A percentile compares a stretch with the other conserved stretches of the same genome.
Conservation (phyloP, 257 asterid genomes). For the Mentha longifolia region DNA sequence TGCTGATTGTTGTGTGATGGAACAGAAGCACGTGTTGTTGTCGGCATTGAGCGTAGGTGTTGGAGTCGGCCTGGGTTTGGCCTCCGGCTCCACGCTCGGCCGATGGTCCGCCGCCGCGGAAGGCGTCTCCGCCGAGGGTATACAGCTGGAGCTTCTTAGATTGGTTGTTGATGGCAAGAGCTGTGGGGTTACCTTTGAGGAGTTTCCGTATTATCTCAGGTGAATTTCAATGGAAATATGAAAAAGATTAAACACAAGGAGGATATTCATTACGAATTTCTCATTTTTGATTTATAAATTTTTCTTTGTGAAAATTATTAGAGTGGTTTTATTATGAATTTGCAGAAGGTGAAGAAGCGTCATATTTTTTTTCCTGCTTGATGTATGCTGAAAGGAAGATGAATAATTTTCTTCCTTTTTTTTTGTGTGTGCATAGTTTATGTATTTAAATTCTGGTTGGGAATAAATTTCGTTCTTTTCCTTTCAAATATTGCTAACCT, state of each 20-base stretch:
- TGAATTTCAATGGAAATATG: constrained; percentile 32
- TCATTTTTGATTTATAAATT: neutral
- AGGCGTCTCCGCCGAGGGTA: constrained; percentile 62
- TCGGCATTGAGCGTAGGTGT: constrained; percentile 97
- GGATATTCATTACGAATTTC: constrained; percentile 6
- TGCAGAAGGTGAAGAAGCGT: too few relatives aligned
- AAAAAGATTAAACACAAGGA: neutral
- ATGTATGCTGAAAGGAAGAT: neutral
- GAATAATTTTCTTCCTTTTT: neutral
- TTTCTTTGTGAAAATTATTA: neutral
- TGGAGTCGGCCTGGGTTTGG: constrained; percentile 90
- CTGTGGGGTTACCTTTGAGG: constrained; percentile 58
- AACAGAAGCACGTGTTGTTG: constrained; percentile 77
- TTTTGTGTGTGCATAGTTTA: neutral
- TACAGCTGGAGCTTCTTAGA: constrained; percentile 69
- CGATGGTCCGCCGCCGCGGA: constrained; percentile 62
- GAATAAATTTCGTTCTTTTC: neutral
- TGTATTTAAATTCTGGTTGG: neutral
- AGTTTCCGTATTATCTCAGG: constrained; percentile 95
- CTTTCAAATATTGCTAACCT: constrained; percentile 7
- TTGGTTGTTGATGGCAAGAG: constrained; percentile 67
- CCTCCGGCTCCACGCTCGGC: constrained; percentile 68
- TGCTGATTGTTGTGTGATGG: constrained; percentile 58
- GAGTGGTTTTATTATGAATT: too few relatives aligned
- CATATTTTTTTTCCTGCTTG: neutral